These are phyloP conservation scores for Kockiozyma suomiensis DNA, from an alignment of 805 yeast genomes.

Conservation along the genomic window DNA sequence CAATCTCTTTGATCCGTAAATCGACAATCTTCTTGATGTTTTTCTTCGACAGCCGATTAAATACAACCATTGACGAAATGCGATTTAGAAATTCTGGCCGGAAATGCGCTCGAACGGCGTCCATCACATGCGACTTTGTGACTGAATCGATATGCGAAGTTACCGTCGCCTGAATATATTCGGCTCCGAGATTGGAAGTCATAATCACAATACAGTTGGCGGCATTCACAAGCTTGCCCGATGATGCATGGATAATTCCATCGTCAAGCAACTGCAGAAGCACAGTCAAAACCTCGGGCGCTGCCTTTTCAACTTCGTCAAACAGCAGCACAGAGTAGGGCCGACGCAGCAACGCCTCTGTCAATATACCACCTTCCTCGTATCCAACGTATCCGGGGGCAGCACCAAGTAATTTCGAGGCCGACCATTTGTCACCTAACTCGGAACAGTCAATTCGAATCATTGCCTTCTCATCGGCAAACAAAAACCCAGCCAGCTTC, in stretches of 20 bases:
- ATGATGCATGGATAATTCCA: slow-evolving; percentile 92
- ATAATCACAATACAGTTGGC: slow-evolving; percentile 89
- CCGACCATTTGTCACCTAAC: slow-evolving; percentile 91
- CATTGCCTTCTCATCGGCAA: slow-evolving; percentile 95
- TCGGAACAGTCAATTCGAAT: slow-evolving; percentile 98
- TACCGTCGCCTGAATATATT: slow-evolving; percentile 71
- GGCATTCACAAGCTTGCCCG: slow-evolving; percentile 91
- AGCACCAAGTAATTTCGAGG: slow-evolving; percentile 92
- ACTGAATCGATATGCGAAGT: slow-evolving; percentile 59
- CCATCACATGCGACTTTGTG: slow-evolving; percentile 79
- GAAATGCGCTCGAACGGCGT: slow-evolving; percentile 82
- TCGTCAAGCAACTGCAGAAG: slow-evolving; percentile 92
- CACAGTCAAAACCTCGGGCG: slow-evolving; percentile 94
- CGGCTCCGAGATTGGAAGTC: slow-evolving; percentile 98
- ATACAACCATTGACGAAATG: slow-evolving; percentile 88
- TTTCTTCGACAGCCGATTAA: slow-evolving; percentile 87
- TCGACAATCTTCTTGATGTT: slow-evolving; percentile 91
- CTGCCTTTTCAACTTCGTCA: slow-evolving; percentile 98
- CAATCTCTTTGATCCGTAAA: slow-evolving; percentile 81
- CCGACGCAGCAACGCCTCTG: slow-evolving; percentile 85
- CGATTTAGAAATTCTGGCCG: slow-evolving; percentile 97
- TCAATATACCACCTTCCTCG: slow-evolving; percentile 95
- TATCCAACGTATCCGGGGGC: slow-evolving; percentile 97
- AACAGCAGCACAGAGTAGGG: slow-evolving; percentile 96
- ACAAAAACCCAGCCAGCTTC: slow-evolving; percentile 92